A percentile compares a stretch with the other conserved stretches of the same genome.
Conservation (phyloP, 2,329 filamentous ascomycete genomes). For the Aspergillus brasiliensis region DNA sequence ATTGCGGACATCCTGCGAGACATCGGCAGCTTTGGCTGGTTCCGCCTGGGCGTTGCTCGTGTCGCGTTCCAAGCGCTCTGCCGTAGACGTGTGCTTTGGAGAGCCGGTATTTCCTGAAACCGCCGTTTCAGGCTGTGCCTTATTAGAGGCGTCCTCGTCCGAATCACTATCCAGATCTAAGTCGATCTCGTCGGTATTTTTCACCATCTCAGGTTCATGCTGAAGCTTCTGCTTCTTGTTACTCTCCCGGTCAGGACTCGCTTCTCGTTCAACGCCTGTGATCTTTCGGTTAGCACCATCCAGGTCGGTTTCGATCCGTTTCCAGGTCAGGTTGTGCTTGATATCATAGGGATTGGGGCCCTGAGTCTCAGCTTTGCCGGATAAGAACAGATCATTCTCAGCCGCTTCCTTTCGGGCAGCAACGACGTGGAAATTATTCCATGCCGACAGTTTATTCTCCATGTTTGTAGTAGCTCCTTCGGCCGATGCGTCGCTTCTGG, state of each 20-base stretch:
- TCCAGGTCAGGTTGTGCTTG: slow-evolving; percentile 41
- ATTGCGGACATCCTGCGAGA: slow-evolving; percentile 67
- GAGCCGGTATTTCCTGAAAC: not conserved
- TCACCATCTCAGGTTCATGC: slow-evolving; percentile 24
- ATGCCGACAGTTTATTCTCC: slow-evolving; percentile 34
- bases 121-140: slow-evolving; percentile 10
- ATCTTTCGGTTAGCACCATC: slow-evolving; percentile 28
- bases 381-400: slow-evolving; percentile 33
- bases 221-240: slow-evolving; percentile 27
- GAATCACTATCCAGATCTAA: slow-evolving; percentile 33
- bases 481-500: not conserved
- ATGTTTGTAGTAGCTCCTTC: slow-evolving; percentile 4
- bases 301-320: slow-evolving; percentile 37
- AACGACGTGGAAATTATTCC: slow-evolving; percentile 41
- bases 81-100: not conserved
- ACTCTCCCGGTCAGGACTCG: slow-evolving; percentile 12
- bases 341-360: slow-evolving; percentile 20
- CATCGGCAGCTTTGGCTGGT: slow-evolving; percentile 31
- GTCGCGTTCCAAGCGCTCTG: not conserved
- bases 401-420: slow-evolving; percentile 37
- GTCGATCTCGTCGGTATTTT: slow-evolving; percentile 57
- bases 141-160: slow-evolving; percentile 18
- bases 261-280: slow-evolving; percentile 21
- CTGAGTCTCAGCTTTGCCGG: slow-evolving; percentile 25
- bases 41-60: not conserved